A percentile compares a stretch with the other conserved stretches of the same genome.
These are phyloP conservation scores for Paratinospora sagittata DNA, from an alignment of 164 flowering plant species.

Conservation along the genomic window DNA sequence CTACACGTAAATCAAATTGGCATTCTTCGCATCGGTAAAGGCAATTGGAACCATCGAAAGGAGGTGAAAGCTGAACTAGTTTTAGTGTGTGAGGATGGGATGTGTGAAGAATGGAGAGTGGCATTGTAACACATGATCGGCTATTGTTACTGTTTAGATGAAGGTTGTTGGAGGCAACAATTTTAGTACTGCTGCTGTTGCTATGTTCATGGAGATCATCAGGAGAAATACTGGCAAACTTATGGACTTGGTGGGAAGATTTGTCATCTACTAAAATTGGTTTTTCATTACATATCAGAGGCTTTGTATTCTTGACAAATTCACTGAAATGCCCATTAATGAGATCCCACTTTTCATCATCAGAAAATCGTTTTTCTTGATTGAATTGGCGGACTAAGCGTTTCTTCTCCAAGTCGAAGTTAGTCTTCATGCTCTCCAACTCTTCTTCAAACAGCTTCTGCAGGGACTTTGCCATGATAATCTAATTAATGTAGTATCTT, in stretches of 20 bases:
- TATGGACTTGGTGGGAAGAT: background rate
- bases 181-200: no score
- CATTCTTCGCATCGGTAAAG: background rate
- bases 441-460: background rate
- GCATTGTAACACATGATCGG: background rate
- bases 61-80: background rate
- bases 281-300: background rate
- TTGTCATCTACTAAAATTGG: background rate
- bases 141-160: no score
- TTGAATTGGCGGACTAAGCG: background rate
- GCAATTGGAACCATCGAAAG: background rate
- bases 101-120: background rate
- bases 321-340: background rate
- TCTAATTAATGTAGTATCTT: background rate
- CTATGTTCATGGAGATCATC: background rate
- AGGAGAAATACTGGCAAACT: background rate
- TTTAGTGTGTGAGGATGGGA: background rate
- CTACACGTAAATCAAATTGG: background rate
- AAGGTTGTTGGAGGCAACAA: no score
- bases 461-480: background rate
- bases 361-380: background rate
- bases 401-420: background rate
- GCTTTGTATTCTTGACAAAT: background rate
- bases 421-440: background rate
- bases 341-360: background rate